Evolutionary conservation across 2,329 filamentous ascomycete species (phyloP).

Genomic region (Paracorniculantispora psalliotae): DNA sequence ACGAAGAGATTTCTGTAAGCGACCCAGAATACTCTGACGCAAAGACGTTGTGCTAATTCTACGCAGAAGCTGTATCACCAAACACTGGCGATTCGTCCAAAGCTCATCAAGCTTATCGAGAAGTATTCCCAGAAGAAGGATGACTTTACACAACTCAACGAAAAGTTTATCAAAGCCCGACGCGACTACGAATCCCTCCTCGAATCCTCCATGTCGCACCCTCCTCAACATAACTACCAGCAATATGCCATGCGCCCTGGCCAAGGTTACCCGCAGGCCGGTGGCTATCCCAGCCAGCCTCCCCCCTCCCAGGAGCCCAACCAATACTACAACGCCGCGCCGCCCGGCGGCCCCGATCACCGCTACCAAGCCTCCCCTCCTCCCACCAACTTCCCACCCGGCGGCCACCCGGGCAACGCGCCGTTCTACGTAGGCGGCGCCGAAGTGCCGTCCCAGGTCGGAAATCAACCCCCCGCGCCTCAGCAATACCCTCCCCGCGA

Average conservation of each 20-base stretch:
- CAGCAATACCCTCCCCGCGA: constrained; percentile 45
- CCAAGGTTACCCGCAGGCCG: constrained; percentile 39
- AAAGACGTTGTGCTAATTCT: constrained; percentile 26
- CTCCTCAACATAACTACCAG: constrained; percentile 73
- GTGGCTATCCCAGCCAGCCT: constrained; percentile 38
- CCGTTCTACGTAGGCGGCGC: constrained; percentile 63
- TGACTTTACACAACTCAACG: constrained; percentile 96
- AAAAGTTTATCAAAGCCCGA: constrained; percentile 98
- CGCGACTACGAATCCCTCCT: constrained; percentile 95
- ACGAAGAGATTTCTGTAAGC: constrained; percentile 87
- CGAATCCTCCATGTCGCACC: constrained; percentile 93
- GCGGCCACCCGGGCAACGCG: constrained; percentile 44
- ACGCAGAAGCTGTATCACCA: constrained; percentile 76
- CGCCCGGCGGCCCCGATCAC: constrained; percentile 35
- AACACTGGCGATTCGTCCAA: constrained; percentile 88
- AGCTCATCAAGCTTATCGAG: constrained; percentile 95
- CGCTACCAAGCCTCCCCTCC: constrained; percentile 44
- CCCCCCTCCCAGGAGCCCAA: constrained; percentile 54
- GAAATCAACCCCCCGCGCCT: constrained; percentile 25
- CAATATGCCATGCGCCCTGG: constrained; percentile 56
- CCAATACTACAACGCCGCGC: constrained; percentile 63
- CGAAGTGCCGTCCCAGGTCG: constrained; percentile 42
- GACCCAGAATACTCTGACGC: background rate
- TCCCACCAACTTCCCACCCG: constrained; percentile 53
- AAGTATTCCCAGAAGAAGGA: constrained; percentile 99